phyloP scores from a whole-genome alignment of 805 yeast species.

The Wickerhamomyces bovis region DNA sequence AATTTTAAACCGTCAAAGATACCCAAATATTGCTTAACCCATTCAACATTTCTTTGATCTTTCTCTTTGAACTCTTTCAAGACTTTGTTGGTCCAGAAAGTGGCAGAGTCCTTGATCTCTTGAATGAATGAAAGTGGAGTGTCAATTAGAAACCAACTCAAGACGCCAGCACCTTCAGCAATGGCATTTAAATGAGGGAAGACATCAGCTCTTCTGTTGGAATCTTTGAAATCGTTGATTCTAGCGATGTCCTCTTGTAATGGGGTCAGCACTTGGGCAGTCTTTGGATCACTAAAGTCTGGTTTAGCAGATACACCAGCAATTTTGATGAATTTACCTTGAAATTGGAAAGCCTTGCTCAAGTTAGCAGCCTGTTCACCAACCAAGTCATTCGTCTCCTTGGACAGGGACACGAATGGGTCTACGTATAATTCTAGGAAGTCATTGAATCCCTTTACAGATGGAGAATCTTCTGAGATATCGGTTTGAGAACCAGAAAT shows the following conservation, averaged over 20 bases:
- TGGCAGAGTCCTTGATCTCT: slow-evolving; percentile 86
- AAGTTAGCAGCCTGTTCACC: slow-evolving; percentile 47
- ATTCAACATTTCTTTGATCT: slow-evolving; percentile 63
- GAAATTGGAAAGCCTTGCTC: slow-evolving; percentile 49
- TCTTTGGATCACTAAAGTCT: slow-evolving; percentile 45
- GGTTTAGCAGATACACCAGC: slow-evolving; percentile 64
- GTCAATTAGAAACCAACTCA: slow-evolving; percentile 82
- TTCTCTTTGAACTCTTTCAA: slow-evolving; percentile 76
- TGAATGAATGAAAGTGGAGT: slow-evolving; percentile 73
- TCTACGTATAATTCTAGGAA: slow-evolving; percentile 46
- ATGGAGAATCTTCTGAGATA: slow-evolving; percentile 23
- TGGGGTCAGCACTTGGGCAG: slow-evolving; percentile 57
- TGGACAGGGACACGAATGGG: slow-evolving; percentile 54
- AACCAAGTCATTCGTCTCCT: slow-evolving; percentile 49
- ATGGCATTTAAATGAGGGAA: slow-evolving; percentile 74
- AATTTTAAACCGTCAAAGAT: slow-evolving; percentile 64
- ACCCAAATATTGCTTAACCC: slow-evolving; percentile 67
- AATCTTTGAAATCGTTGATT: slow-evolving; percentile 64
- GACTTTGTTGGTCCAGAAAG: slow-evolving; percentile 90
- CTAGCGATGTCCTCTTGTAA: slow-evolving; percentile 53
- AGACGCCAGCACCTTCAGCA: slow-evolving; percentile 82
- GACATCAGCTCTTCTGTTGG: slow-evolving; percentile 59
- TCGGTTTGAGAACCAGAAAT: slow-evolving; percentile 4
- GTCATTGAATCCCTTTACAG: slow-evolving; percentile 46
- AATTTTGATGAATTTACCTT: slow-evolving; percentile 51